Evolutionary conservation across 116 monocot species (phyloP), one percentile per base, ranked within the genome.

Genomic region (Phalaenopsis hybrid): DNA sequence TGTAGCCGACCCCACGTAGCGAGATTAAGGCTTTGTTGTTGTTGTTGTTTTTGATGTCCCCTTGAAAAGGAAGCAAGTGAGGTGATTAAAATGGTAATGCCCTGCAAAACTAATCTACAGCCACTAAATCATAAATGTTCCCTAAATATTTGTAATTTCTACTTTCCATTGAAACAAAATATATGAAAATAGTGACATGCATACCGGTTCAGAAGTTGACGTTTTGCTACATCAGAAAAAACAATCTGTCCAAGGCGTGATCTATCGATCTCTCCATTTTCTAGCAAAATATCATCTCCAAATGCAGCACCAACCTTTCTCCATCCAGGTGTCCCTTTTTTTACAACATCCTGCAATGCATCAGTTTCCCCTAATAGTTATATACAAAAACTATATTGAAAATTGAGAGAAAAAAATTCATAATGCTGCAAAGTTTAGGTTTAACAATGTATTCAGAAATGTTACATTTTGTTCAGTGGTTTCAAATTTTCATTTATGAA

Each of bases 161-260:
- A 58, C 12, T 58, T 8, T 20, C 0, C 20, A 11, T 58, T 58
- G 2, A 15, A 58, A 13, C 4, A 8, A 17, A 58, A 58, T 58
- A 58, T 15, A 58, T 58, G 15, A 13, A 16, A 20, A 58, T 58
- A n/a, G 13, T 58, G 20, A 17, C 13, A 58, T 13, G 12, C 58
- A 43, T 94, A 96, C 94, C 91, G 88, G 74, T 94, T 97, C 10
- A 97, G 84, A 81, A 91, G 81, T 82, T 91, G 89, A 28, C 97
- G 94, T 58, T 94, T 97, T 23, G 82, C 58, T 51, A 87, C 84
- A 81, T 97, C 90, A 34, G 97, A 89, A 78, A 97, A 97, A 18
- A 97, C 88, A 63, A 97, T 94, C 69, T 90, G 90, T 16, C 97
- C 97, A 2, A 97, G 88, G 37, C 76, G 85, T 57, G 88, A 88